A percentile compares a stretch with the other conserved stretches of the same genome.
phyloP scores from a whole-genome alignment of 2,329 filamentous ascomycete genomes.

The Curvularia sp. region DNA sequence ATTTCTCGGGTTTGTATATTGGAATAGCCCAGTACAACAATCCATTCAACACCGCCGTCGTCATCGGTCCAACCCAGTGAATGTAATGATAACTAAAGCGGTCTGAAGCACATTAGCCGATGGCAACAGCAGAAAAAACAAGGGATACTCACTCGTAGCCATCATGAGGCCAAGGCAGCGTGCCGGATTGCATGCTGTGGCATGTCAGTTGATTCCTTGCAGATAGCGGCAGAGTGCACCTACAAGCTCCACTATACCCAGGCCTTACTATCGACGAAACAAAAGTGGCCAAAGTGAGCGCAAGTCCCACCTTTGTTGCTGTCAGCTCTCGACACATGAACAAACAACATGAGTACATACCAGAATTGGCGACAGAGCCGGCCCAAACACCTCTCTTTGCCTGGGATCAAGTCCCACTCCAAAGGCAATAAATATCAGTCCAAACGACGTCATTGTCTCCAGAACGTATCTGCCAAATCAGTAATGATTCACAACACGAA shows the following conservation, averaged over 20 bases:
- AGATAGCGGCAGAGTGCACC: constrained; percentile 9
- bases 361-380: constrained; percentile 57
- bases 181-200: constrained; percentile 44
- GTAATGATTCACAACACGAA: neutral
- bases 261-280: constrained; percentile 34
- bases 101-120: constrained; percentile 19
- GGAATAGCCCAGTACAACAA: constrained; percentile 1
- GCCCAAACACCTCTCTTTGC: constrained; percentile 59
- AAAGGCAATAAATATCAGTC: constrained; percentile 59
- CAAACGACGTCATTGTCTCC: constrained; percentile 57
- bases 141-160: constrained; percentile 21
- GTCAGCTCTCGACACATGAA: neutral
- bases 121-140: neutral
- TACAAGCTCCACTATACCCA: constrained; percentile 46
- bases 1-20: constrained; percentile 1
- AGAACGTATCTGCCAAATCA: constrained; percentile 49
- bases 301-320: constrained; percentile 32
- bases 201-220: neutral
- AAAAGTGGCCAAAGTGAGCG: constrained; percentile 38
- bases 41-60: constrained; percentile 2
- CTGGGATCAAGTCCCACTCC: constrained; percentile 62
- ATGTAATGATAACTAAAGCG: constrained; percentile 46
- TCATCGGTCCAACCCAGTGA: constrained; percentile 1
- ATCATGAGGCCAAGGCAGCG: constrained; percentile 49
- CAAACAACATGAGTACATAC: constrained; percentile 46